Base-by-base conservation (phyloP, 2,329 filamentous ascomycete genomes). In the Lecanoromycetidae sp. region DNA sequence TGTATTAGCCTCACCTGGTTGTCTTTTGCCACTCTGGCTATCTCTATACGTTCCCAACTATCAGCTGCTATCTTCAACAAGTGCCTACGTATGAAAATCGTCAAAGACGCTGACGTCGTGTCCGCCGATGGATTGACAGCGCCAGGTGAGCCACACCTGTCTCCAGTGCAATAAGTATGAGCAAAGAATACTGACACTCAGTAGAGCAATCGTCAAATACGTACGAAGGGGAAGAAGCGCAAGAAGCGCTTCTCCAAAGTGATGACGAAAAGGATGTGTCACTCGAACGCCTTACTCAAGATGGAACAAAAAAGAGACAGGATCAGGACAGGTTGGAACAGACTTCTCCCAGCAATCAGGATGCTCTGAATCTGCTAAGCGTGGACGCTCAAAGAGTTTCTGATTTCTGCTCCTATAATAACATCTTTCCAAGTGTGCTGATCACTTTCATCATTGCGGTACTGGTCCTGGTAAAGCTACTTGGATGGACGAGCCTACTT, bases 21-120 rank as follows among this genome's bases (percentile, higher is more conserved):
- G 37, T 76, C 76, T 0, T 80, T 74, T 61, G 71, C 74, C 1
- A 71, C 77, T 41, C 60, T 88, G 10, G 71, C 71, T 38, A 70
- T 87, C 19, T 80, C 82, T 0, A 68, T 87, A n/a, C 77, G 82
- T 44, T 74, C 78, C 25, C 79, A 87, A 56, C 66, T 90, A 2
- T 77, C 81, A 2, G 74, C 82, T 0, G 69, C 86, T 5, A 75
- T 90, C 13, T 88, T 87, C 56, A 76, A 80, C 49, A 90, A 90
- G 60, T 76, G 82, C 0, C 77, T 88, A 71, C 73, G 80, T n/a
- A n/a, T n/a, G n/a, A n/a, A n/a, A n/a, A n/a, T n/a, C n/a, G n/a
- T n/a, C n/a, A n/a, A n/a, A n/a, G n/a, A n/a, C n/a, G n/a, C n/a
- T n/a, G n/a, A n/a, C n/a, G n/a, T n/a, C n/a, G n/a, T n/a, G n/a